These are phyloP conservation scores for Perilla frutescens DNA, from an alignment of 257 asterid genomes.

Conservation along the genomic window DNA sequence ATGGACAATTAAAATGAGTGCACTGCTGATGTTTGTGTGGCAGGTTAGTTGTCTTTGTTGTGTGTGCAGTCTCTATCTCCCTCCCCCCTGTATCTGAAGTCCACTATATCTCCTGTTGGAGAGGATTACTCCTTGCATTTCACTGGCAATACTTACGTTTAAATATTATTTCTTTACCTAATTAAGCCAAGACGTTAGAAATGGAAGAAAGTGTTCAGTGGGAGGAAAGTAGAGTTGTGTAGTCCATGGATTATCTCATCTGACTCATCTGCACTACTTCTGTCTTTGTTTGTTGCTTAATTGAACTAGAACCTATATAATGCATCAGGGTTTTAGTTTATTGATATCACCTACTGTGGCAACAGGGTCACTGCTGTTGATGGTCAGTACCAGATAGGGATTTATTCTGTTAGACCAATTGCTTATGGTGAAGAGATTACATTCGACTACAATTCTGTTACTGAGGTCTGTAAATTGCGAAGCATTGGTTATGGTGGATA, in stretches of 20 bases:
- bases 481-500: constrained; percentile 21
- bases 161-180: no score
- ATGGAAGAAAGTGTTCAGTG: not conserved
- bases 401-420: constrained; percentile 88
- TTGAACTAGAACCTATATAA: not conserved
- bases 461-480: constrained; percentile 75
- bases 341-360: constrained; percentile 31
- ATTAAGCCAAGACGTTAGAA: not conserved
- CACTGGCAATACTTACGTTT: not conserved
- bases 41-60: no score
- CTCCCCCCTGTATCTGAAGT: no score
- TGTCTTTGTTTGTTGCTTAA: constrained; percentile 15
- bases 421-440: constrained; percentile 97
- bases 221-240: constrained; percentile 14
- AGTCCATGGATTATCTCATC: constrained; percentile 8
- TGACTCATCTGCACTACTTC: not conserved
- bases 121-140: no score
- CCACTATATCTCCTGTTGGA: no score
- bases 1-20: not conserved
- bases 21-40: not conserved
- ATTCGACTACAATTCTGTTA: constrained; percentile 95
- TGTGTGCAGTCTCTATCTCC: no score
- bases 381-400: constrained; percentile 99
- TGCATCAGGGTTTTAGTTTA: constrained; percentile 10
- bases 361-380: constrained; percentile 98